Percentiles rank a stretch among this genome's conserved stretches.
These are phyloP conservation scores for Talaromyces albobiverticillius DNA, from an alignment of 2,329 filamentous ascomycete genomes.

Conservation along the genomic window DNA sequence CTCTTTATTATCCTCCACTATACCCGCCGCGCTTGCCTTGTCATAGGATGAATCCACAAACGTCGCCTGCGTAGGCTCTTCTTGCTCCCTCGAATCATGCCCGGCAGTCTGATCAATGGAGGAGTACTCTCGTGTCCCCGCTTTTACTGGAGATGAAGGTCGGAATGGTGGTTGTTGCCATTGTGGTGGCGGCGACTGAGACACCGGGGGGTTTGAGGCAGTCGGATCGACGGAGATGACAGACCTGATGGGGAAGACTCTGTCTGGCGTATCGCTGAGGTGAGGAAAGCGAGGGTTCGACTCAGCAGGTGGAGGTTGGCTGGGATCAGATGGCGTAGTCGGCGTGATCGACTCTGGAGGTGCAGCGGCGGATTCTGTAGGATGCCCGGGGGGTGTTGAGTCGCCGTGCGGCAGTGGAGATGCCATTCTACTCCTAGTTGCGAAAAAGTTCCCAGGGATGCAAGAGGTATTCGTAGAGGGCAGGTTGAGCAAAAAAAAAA, in stretches of 20 bases:
- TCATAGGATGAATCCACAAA: slow-evolving; percentile 4
- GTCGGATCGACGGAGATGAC: slow-evolving; percentile 59
- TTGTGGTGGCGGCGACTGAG: slow-evolving; percentile 28
- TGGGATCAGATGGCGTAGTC: slow-evolving; percentile 2
- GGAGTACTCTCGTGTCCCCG: slow-evolving; percentile 25
- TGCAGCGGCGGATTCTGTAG: not conserved
- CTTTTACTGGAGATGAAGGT: slow-evolving; percentile 16
- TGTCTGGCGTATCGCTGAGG: slow-evolving; percentile 46
- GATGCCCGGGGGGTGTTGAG: not conserved
- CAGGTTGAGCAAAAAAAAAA: not conserved
- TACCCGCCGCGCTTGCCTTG: not conserved
- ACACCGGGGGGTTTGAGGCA: not conserved
- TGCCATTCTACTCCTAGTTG: too few relatives aligned
- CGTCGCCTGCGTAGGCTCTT: slow-evolving; percentile 3
- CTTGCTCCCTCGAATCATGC: slow-evolving; percentile 17
- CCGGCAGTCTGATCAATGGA: slow-evolving; percentile 28
- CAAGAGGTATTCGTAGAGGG: not conserved
- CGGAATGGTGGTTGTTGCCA: not conserved
- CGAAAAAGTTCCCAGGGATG: not conserved
- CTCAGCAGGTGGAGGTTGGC: not conserved
- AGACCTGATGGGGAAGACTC: slow-evolving; percentile 77
- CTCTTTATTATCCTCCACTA: slow-evolving; percentile 6
- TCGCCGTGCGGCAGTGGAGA: slow-evolving; percentile 1
- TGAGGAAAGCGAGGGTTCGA: slow-evolving; percentile 20
- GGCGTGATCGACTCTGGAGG: not conserved